Conservation (phyloP, 106 monocot species). For the Acanthochlamys bracteata region DNA sequence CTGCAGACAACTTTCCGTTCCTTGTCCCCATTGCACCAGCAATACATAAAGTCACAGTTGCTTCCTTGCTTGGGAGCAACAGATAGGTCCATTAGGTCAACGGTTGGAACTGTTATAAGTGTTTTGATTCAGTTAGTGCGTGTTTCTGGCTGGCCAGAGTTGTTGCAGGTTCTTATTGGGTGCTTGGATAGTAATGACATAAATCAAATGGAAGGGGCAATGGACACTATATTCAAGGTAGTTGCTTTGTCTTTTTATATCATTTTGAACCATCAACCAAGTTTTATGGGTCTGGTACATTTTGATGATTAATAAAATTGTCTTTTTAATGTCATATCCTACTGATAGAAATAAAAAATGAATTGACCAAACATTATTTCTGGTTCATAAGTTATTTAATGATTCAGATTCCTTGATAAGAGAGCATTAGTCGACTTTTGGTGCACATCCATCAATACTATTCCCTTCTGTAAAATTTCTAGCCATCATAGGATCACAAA, state of each 20-base stretch:
- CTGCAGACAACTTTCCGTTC: constrained; percentile 47
- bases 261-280: background rate
- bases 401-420: no score
- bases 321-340: no score
- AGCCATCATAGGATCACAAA: no score
- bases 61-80: constrained; percentile 74
- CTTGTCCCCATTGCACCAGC: constrained; percentile 50
- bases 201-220: constrained; percentile 95
- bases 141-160: constrained; percentile 78
- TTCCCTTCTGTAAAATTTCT: no score
- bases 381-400: no score
- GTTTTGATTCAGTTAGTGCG: constrained; percentile 63
- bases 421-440: no score
- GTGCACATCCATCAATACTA: no score
- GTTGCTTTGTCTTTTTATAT: background rate
- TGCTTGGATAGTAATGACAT: constrained; percentile 90
- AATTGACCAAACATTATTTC: no score
- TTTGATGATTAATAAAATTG: no score
- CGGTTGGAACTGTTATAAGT: constrained; percentile 90
- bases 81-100: constrained; percentile 76
- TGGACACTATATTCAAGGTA: constrained; percentile 96
- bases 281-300: no score
- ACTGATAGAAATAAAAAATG: no score
- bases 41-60: constrained; percentile 80
- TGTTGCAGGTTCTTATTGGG: constrained; percentile 83